These are phyloP conservation scores for Podospora tetraspora DNA, from an alignment of 495 filamentous ascomycete species.

Conservation along the genomic window DNA sequence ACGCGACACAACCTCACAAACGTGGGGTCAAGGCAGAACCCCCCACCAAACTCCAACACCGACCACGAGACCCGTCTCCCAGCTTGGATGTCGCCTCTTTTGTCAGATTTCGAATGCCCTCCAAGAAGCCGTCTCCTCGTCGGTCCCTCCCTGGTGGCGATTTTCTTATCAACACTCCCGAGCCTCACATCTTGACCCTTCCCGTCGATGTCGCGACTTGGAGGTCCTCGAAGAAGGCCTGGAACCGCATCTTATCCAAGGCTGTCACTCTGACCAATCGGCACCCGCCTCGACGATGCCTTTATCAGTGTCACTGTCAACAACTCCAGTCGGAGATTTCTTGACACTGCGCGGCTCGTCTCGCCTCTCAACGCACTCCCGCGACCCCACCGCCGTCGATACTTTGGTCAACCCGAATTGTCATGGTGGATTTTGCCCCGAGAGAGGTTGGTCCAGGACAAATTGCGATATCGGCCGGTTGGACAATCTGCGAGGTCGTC, in stretches of 20 bases:
- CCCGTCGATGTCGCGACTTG: not conserved
- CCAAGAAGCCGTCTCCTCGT: not conserved
- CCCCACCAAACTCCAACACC: not conserved
- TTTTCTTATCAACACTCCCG: not conserved
- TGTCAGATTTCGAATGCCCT: not conserved
- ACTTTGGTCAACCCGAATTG: not conserved
- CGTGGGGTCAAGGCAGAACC: not conserved
- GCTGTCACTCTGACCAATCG: not conserved
- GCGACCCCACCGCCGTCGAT: not conserved
- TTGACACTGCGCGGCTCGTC: not conserved
- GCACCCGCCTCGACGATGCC: not conserved
- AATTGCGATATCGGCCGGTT: not conserved
- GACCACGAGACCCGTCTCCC: not conserved
- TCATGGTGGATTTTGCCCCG: not conserved
- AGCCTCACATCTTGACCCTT: not conserved
- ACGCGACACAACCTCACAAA: not conserved
- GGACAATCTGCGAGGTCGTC: conserved; percentile 1
- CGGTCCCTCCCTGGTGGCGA: not conserved
- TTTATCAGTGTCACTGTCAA: not conserved
- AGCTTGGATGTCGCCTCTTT: not conserved
- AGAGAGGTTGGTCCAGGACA: not conserved
- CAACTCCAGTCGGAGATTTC: not conserved
- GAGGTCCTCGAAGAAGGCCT: not conserved
- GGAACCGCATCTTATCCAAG: not conserved
- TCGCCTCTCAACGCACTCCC: not conserved